Percentiles rank a stretch among this genome's conserved stretches.
phyloP scores from a whole-genome alignment of 176 grass and related monocot species.

The Miscanthus lutarioriparius region DNA sequence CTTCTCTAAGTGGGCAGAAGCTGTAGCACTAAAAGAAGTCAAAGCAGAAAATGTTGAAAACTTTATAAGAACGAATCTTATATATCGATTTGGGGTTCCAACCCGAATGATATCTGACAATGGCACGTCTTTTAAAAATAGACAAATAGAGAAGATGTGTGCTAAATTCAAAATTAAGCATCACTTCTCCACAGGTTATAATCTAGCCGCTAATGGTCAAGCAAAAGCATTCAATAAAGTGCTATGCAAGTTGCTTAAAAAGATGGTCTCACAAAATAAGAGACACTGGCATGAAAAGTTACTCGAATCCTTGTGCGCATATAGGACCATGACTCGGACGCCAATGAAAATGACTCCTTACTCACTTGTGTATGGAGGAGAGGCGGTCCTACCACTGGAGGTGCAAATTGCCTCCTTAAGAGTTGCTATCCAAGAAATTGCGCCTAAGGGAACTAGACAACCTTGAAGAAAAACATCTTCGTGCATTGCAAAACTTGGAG shows the following conservation, averaged over 20 bases:
- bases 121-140: background rate
- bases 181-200: background rate
- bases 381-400: no score
- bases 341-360: no score
- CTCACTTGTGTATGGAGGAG: no score
- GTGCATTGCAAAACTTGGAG: no score
- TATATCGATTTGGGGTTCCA: background rate
- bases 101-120: background rate
- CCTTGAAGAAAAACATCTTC: no score
- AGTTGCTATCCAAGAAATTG: no score
- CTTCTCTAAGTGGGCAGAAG: background rate
- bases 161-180: background rate
- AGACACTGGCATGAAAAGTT: no score
- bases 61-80: background rate
- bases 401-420: no score
- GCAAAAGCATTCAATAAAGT: background rate
- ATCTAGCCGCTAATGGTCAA: background rate
- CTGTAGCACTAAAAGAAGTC: background rate
- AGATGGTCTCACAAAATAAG: background rate
- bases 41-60: background rate
- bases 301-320: no score
- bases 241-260: background rate
- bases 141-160: background rate
- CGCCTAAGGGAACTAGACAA: no score
- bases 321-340: no score